Evolutionary conservation across 257 asterid species (phyloP).

Genomic region (Nicotiana sylvestris): DNA sequence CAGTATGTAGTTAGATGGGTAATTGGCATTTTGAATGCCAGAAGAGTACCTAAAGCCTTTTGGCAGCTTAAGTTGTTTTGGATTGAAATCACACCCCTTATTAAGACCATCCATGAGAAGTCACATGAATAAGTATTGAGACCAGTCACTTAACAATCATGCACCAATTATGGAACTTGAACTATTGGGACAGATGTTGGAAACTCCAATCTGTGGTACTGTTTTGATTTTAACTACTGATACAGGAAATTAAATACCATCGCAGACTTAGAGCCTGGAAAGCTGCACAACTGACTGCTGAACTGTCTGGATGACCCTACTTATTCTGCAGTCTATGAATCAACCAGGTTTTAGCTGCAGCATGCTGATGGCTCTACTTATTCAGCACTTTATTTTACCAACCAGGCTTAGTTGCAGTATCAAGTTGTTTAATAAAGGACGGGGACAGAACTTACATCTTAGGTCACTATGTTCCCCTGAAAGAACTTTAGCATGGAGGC

Average conservation of each 20-base stretch:
- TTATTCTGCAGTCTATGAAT: background rate
- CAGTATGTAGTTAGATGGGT: background rate
- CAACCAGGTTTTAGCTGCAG: background rate
- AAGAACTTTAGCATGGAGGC: background rate
- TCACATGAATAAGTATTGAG: background rate
- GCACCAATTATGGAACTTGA: slow-evolving; percentile 1
- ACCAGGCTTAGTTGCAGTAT: background rate
- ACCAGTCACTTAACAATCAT: background rate
- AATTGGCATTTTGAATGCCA: background rate
- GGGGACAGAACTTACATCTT: background rate
- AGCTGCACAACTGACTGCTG: background rate
- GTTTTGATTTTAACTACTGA: background rate
- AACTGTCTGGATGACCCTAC: background rate
- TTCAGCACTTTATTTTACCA: background rate
- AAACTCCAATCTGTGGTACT: background rate
- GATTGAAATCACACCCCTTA: background rate
- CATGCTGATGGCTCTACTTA: background rate
- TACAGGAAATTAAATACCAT: background rate
- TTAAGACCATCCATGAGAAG: background rate
- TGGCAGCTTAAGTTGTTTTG: background rate
- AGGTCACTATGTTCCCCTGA: background rate
- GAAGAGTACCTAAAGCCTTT: background rate
- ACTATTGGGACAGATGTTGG: background rate
- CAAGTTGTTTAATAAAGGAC: background rate
- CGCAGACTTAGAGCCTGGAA: background rate